Conservation (phyloP, 2,329 filamentous ascomycete species). For the Fusarium decemcellulare region DNA sequence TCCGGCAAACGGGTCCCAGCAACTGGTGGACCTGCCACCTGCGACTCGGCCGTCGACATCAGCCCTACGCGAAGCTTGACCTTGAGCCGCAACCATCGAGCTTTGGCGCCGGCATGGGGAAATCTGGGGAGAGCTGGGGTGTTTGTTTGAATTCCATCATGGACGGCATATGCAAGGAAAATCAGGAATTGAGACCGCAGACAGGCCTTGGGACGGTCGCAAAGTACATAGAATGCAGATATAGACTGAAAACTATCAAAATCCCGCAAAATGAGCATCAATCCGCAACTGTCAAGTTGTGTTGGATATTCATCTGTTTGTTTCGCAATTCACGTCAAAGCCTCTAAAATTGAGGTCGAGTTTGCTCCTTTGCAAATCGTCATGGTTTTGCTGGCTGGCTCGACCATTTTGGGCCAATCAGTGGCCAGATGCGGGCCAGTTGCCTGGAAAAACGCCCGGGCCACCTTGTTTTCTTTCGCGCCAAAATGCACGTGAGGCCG, state of each 20-base stretch:
- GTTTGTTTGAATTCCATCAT: slow-evolving; percentile 22
- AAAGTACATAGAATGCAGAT: slow-evolving; percentile 22
- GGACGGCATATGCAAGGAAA: slow-evolving; percentile 14
- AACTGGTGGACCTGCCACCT: slow-evolving; percentile 33
- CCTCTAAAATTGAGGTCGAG: slow-evolving; percentile 18
- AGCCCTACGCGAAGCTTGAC: slow-evolving; percentile 49
- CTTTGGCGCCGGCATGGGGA: slow-evolving; percentile 43
- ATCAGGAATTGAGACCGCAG: slow-evolving; percentile 38
- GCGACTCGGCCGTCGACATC: slow-evolving; percentile 37
- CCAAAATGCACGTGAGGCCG: slow-evolving; percentile 42
- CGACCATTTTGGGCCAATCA: slow-evolving; percentile 27
- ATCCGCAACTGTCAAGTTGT: neutral
- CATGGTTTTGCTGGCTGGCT: slow-evolving; percentile 11
- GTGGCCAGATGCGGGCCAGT: slow-evolving; percentile 33
- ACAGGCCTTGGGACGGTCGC: slow-evolving; percentile 7
- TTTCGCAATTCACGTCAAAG: slow-evolving; percentile 30
- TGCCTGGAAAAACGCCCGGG: slow-evolving; percentile 41
- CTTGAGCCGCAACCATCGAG: slow-evolving; percentile 47
- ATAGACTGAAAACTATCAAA: neutral
- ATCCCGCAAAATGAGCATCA: neutral
- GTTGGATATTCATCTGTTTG: slow-evolving; percentile 23
- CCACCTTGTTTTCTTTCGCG: slow-evolving; percentile 44
- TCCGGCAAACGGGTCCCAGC: neutral
- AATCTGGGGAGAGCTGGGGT: slow-evolving; percentile 43
- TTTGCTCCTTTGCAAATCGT: slow-evolving; percentile 35